Evolutionary conservation across 371 early-diverging fungal species (phyloP), one percentile per base, ranked within the genome.

Genomic region (Blastocladiella emersonii): DNA sequence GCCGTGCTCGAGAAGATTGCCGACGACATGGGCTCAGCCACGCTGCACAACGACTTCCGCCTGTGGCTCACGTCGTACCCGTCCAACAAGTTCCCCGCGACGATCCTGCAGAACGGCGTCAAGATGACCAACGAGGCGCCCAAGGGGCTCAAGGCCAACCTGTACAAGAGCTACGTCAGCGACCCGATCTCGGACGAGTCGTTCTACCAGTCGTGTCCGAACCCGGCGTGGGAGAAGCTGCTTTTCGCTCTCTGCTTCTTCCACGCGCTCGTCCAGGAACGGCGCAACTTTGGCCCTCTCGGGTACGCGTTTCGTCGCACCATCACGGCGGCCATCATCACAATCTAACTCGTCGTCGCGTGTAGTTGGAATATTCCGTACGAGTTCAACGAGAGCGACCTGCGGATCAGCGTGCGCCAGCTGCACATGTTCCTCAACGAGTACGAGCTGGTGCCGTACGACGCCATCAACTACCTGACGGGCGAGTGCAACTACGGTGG

Each of bases 401-500:
- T 81, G 43, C 56, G 79, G 19, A 78, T 81, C 27, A 67, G 70
- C 41, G 71, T 75, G 15, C 53, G 82, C 17, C 82, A 81, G 63
- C 67, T 81, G 32, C 80, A 78, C 34, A 81, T 78, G 72, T 81
- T 81, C 64, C 59, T 81, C 56, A 76, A 78, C 62, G 81, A 79
- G 41, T 80, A 81, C 59, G 75, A 76, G 10, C 76, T 77, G 56
- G 74, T 79, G 2, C 82, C 82, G 19, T 79, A 71, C 71, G 74
- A 80, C 56, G 82, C 82, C 3, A 63, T 81, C 3, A 63, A 66
- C 17, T 81, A 81, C 63, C 67, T 81, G 10, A 81, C 82, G 34
- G 82, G 81, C n/a, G 82, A 81, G 64, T 81, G 82, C 61, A 79
- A 81, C 67, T 81, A 81, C 62, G 82, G 82, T 25, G 82, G 82